Base-by-base conservation (phyloP, 108 stramenopile genomes). In the Nannochloropsis gaditana region DNA sequence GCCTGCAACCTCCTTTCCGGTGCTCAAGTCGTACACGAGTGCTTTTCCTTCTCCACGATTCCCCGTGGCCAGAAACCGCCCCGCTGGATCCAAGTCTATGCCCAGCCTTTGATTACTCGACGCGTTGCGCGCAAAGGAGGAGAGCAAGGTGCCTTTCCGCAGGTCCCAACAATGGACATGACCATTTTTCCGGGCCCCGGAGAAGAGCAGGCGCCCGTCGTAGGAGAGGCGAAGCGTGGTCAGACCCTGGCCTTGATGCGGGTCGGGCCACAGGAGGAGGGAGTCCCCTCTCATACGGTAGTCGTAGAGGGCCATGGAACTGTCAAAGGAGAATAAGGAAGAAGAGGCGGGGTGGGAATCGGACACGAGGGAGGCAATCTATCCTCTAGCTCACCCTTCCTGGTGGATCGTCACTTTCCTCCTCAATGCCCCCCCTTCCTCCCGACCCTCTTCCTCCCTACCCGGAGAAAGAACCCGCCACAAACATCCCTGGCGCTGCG, bases 221-320 rank as follows among this genome's bases (percentile, higher is more conserved):
- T 17, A n/a, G 21, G n/a, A n/a, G 21, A 83, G 31, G 9, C 43
- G n/a, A 9, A 83, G 45, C 21, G 83, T 21, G n/a, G 83, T 84
- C 15, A 84, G 21, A 17, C 83, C 83, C 31, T 31, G 50, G n/a
- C 50, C 83, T 41, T 50, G 21, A 5, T 73, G 59, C 1, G 21
- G 21, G 21, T 45, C 21, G 44, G 43, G 43, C 42, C 43, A 82
- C 17, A 11, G 43, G 9, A 44, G 41, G 42, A 31, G 42, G 43
- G 82, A 42, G 82, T 44, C 43, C 43, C 42, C 43, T 31, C 11
- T 73, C 59, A 73, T 73, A 9, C 83, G 83, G 41, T 21, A 41
- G 83, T 84, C 83, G 41, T 84, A 84, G 41, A 84, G 44, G 21
- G 41, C 59, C 17, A 84, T 59, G 8, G 44, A 45, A 2, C 50